Evolutionary conservation across 768 basidiomycete species (phyloP), one percentile per base, ranked within the genome.

Genomic region (Trametopsis cervina): DNA sequence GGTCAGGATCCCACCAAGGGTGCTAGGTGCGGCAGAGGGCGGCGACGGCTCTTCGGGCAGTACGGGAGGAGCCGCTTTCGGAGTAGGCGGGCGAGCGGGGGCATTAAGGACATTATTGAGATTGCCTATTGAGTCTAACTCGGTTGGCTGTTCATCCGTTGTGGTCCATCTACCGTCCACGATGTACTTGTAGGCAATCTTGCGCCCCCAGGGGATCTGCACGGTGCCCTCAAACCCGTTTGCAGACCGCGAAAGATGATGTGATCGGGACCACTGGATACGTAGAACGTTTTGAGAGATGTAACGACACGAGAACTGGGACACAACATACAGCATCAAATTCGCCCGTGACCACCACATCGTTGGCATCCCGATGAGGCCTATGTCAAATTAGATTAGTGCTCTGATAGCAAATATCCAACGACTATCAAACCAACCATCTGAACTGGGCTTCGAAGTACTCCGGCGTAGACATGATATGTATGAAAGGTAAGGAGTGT

Each of bases 141-240:
- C 84, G 44, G 77, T 78, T 4, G 81, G 79, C 48, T 72, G 71
- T 50, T 72, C 71, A 27, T 74, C 70, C 40, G 72, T 70, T 40
- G 73, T 70, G 41, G 68, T 56, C 87, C 85, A 90, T 50, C 64
- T 57, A 27, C 80, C 82, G 60, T 91, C 89, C 45, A 90, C 86
- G 60, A 89, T 69, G 60, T 80, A 91, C 65, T 91, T 91, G 77
- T 85, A 91, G 5, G 68, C 58, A 48, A 86, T 67, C 57, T 78
- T 83, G 42, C 75, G 60, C 40, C 70, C 77, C 77, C 77, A 87
- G 1, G 83, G 81, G 24, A 89, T 67, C 42, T 65, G 59, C 20
- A 76, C 66, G 4, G 64, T 69, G 18, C 73, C 78, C 45, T 70
- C 66, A 63, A 87, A 90, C 43, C 80, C 81, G 23, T 66, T 58